Evolutionary conservation across 805 yeast genomes (phyloP), one percentile per base, ranked within the genome.

Genomic region (Saccharomycopsis javanensis): DNA sequence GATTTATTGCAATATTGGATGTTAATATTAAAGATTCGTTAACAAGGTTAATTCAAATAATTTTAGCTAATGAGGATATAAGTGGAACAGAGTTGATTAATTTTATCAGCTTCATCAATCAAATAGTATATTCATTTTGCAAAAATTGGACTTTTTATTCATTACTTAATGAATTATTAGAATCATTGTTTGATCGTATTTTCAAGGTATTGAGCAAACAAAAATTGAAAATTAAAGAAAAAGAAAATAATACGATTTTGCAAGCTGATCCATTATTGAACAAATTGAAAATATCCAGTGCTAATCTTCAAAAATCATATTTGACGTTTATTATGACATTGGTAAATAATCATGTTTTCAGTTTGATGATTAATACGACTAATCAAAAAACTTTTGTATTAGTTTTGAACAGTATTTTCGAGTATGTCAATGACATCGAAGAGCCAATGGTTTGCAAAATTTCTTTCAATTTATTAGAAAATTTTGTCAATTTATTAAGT

Each of bases 41-140:
- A 68, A 83, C 85, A 61, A 83, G 88, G 66, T 78, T 90, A 60
- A 81, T 94, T 58, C 79, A 88, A 1, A 75, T 83, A 23, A 73
- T 88, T 57, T 73, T 87, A 66, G 75, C 76, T 30, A 75, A 79
- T 25, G 81, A 79, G 37, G 78, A 83, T 63, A 73, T 85, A 63
- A 80, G 79, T 58, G 70, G 79, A 11, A 72, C 75, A 55, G 97
- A 91, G 68, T 72, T 92, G 67, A 77, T 79, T 38, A 96, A 90
- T 66, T 89, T 94, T 66, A 72, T 90, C 56, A 79, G 92, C 42
- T 92, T 94, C 68, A 72, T 94, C 60, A 91, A 96, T 4, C 98
- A 94, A 71, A 79, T 94, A 60, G 80, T 86, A 55, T 97, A 92
- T 68, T 79, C 77, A 62, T 89, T 85, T 71, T 79, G 81, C 65